phyloP scores from a whole-genome alignment of 2,329 filamentous ascomycete species.

The Arachnomyces sp. region DNA sequence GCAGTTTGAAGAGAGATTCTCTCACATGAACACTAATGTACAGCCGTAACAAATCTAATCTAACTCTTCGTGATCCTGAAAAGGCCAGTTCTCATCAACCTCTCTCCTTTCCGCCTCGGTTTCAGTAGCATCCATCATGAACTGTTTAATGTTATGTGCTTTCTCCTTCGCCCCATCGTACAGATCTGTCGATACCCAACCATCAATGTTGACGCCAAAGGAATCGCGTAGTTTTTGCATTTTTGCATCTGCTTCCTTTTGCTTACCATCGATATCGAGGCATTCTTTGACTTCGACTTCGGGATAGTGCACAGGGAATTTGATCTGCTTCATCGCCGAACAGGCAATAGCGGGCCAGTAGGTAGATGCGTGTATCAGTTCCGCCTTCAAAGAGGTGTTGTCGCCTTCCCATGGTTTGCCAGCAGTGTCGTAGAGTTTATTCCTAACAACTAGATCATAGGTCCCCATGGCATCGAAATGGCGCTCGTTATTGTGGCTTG shows the following conservation, averaged over 20 bases:
- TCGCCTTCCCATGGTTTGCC: slow-evolving; percentile 12
- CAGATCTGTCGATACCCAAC: slow-evolving; percentile 5
- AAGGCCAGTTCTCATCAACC: slow-evolving; percentile 7
- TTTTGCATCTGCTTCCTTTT: slow-evolving; percentile 7
- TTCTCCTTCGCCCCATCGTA: slow-evolving; percentile 7
- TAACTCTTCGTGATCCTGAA: slow-evolving; percentile 7
- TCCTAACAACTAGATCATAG: not conserved
- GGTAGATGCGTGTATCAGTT: slow-evolving; percentile 7
- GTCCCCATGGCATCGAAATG: not conserved
- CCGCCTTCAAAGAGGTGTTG: slow-evolving; percentile 7
- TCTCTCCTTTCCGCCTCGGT: slow-evolving; percentile 8
- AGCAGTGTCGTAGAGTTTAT: slow-evolving; percentile 6
- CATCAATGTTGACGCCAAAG: slow-evolving; percentile 7
- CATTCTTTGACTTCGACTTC: slow-evolving; percentile 1
- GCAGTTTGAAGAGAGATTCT: too few relatives aligned
- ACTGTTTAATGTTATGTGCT: slow-evolving; percentile 4
- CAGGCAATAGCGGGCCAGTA: slow-evolving; percentile 3
- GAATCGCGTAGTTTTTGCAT: slow-evolving; percentile 1
- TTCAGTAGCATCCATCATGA: slow-evolving; percentile 6
- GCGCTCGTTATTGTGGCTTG: not conserved
- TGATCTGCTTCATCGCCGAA: not conserved
- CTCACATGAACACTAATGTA: too few relatives aligned
- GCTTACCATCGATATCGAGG: slow-evolving; percentile 1
- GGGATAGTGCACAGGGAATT: slow-evolving; percentile 7
- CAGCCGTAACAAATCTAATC: too few relatives aligned